phyloP scores from a whole-genome alignment of 176 grass and related monocot genomes.

The Leersia perrieri region DNA sequence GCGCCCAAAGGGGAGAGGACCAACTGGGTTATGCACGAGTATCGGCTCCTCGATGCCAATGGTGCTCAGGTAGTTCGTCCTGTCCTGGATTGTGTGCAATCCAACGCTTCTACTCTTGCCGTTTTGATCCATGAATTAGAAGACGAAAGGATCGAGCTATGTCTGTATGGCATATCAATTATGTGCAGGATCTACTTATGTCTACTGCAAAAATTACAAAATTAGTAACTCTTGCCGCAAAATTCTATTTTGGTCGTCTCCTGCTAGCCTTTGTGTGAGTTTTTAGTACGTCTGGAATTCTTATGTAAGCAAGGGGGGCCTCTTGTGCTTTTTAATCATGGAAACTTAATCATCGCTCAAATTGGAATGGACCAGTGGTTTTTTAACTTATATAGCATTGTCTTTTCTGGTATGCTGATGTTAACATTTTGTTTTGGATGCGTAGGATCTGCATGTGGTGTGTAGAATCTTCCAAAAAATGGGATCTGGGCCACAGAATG shows the following conservation, averaged over 20 bases:
- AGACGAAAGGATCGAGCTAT: neutral
- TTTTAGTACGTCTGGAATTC: neutral
- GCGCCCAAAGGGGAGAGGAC: slow-evolving; percentile 78
- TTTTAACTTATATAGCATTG: neutral
- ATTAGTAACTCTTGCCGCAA: neutral
- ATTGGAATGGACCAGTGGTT: neutral
- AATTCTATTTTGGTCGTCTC: neutral
- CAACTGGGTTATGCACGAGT: slow-evolving; percentile 99
- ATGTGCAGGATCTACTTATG: neutral
- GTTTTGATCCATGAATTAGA: neutral
- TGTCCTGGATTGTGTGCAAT: too few relatives aligned
- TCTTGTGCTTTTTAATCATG: neutral
- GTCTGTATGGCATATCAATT: too few relatives aligned
- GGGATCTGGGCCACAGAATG: slow-evolving; percentile 78
- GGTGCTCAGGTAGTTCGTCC: slow-evolving; percentile 43
- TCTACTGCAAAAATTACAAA: neutral
- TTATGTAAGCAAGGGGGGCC: neutral
- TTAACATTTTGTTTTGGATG: slow-evolving; percentile 29
- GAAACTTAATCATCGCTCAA: neutral
- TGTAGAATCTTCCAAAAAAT: slow-evolving; percentile 93
- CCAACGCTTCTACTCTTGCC: neutral
- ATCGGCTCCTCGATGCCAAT: slow-evolving; percentile 55
- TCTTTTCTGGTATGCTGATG: neutral
- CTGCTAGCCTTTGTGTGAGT: too few relatives aligned
- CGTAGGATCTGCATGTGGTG: slow-evolving; percentile 81